Base-by-base conservation (phyloP, 208 protist genomes). In the Porcisia deanei region DNA sequence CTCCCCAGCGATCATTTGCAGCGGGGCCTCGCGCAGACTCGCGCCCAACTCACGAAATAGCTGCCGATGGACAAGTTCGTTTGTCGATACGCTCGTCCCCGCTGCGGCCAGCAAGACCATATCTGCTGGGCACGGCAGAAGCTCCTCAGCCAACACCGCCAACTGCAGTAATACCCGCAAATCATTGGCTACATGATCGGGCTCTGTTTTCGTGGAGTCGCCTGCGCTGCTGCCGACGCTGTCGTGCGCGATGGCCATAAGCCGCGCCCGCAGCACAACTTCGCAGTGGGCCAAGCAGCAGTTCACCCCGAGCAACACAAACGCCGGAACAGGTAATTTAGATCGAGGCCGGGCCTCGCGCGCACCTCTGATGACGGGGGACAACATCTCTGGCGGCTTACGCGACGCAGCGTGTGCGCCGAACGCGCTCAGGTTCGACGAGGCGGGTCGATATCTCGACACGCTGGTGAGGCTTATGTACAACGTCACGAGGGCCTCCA, bases 401-500 rank as follows among this genome's bases (percentile, higher is more conserved):
- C 1, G 45, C 59, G 71, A 37, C 20, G 71, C 57, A 0, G 9
- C 9, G 25, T 41, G 71, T 25, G 39, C 22, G 6, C 22, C 58
- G 8, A 14, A 12, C 4, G 61, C 71, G 6, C 34, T 16, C 39
- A 10, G 52, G 57, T 10, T 12, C 5, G 25, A 18, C 47, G 71
- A 54, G 43, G 20, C 41, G 43, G 43, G 0, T 41, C 25, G 37
- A 9, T 61, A 8, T 8, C 20, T 52, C 20, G 22, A 43, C 14
- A 41, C 47, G 30, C 66, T 22, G 22, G 20, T 37, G 20, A 72
- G 34, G 37, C 68, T 45, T 12, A 81, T 34, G 77, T 76, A 69
- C 7, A 81, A 41, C n/a, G 65, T 76, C 47, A 76, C 63, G 0
- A 81, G 77, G 14, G 71, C 53, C 37, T 81, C 77, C 63, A 81